Percentiles rank a stretch among this genome's conserved stretches.
These are phyloP conservation scores for Thielaviopsis euricoi DNA, from an alignment of 2,329 filamentous ascomycete genomes.

Conservation along the genomic window DNA sequence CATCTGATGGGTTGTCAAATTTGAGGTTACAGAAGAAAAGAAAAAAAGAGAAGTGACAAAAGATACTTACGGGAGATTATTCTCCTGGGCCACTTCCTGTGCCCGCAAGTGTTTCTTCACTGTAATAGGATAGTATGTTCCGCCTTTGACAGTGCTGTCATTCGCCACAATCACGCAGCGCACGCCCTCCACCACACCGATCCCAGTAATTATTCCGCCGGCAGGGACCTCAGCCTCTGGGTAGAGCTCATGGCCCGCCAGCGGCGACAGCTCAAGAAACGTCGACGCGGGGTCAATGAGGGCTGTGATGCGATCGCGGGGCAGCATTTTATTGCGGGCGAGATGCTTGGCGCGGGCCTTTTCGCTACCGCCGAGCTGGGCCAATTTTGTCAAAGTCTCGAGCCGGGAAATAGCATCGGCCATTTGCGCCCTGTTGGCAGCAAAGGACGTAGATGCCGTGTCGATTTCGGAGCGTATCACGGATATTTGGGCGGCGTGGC, in stretches of 20 bases:
- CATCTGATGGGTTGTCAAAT: too few species aligned
- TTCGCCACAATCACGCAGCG: constrained; percentile 89
- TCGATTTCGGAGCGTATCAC: constrained; percentile 64
- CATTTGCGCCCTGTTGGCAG: constrained; percentile 69
- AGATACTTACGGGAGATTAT: constrained; percentile 45
- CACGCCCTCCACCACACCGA: constrained; percentile 80
- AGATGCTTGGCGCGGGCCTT: constrained; percentile 82
- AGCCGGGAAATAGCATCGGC: constrained; percentile 52
- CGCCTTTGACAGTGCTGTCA: constrained; percentile 92
- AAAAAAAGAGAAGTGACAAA: neutral
- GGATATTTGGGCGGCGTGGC: constrained; percentile 72
- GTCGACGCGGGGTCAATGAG: constrained; percentile 78
- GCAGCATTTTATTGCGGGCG: constrained; percentile 82
- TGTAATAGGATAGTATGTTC: constrained; percentile 92
- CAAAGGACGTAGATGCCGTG: constrained; percentile 58
- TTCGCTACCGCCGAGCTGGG: constrained; percentile 59
- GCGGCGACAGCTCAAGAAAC: constrained; percentile 84
- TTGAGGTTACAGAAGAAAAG: neutral
- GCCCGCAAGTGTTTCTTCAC: constrained; percentile 94
- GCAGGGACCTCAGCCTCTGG: constrained; percentile 74
- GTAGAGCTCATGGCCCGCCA: constrained; percentile 78
- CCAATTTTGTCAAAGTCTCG: constrained; percentile 50
- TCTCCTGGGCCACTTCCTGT: constrained; percentile 80
- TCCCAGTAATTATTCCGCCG: constrained; percentile 81
- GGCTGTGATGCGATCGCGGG: constrained; percentile 72